Percentiles rank a stretch among this genome's conserved stretches.
Conservation (phyloP, 139 green algal genomes). For the Raphidocelis subcapitata region DNA sequence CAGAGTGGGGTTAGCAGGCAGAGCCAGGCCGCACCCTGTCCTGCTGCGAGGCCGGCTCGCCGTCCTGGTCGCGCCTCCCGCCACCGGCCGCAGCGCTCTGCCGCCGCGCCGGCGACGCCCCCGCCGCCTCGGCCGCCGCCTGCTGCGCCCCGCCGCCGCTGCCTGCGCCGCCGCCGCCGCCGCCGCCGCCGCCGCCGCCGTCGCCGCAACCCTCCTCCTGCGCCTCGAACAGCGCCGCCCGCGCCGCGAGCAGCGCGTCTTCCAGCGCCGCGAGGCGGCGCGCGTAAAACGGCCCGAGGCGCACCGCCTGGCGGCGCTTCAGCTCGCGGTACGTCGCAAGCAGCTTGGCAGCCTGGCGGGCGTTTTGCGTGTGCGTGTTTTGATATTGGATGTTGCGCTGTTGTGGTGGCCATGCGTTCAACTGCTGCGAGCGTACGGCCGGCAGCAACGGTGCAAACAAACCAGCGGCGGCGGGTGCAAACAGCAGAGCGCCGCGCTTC, state of each 20-base stretch:
- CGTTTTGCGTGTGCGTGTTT: neutral
- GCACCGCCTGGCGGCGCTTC: conserved; percentile 45
- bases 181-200: neutral
- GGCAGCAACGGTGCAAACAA: neutral
- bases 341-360: conserved; percentile 46
- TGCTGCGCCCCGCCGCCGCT: neutral
- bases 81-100: too few species aligned
- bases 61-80: too few species aligned
- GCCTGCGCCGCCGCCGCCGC: too few species aligned
- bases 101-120: conserved; percentile 16
- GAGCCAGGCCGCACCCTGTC: too few species aligned
- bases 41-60: too few species aligned
- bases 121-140: neutral
- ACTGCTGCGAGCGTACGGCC: neutral
- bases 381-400: neutral
- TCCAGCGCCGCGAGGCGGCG: conserved; percentile 57
- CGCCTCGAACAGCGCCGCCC: conserved; percentile 44
- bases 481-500: too few species aligned
- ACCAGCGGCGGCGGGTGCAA: too few species aligned
- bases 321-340: conserved; percentile 52
- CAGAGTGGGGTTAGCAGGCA: too few species aligned
- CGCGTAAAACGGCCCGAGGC: conserved; percentile 48
- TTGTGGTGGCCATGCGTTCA: neutral
- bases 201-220: neutral
- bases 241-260: conserved; percentile 45